Evolutionary conservation across 2,329 filamentous ascomycete genomes (phyloP).

Genomic region (Davidsoniella australis): DNA sequence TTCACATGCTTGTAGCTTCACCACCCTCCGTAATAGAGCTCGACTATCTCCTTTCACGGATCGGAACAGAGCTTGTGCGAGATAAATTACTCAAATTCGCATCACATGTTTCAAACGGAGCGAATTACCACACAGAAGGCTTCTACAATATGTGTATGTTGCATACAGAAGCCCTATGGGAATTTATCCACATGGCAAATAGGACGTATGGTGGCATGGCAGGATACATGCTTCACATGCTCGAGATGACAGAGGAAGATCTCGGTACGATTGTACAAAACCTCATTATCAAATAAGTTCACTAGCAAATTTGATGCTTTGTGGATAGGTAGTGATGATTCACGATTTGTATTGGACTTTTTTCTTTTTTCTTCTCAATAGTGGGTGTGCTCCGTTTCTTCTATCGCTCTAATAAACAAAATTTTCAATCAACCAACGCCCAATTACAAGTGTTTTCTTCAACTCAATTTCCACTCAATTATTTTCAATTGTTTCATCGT

Average conservation of each 20-base stretch:
- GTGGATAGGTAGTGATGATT: no score
- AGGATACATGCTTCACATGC: slow-evolving; percentile 26
- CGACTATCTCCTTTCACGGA: slow-evolving; percentile 37
- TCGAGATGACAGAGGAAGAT: slow-evolving; percentile 26
- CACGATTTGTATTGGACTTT: no score
- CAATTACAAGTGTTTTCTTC: no score
- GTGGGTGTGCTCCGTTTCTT: no score
- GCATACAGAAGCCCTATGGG: slow-evolving; percentile 27
- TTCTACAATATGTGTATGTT: slow-evolving; percentile 32
- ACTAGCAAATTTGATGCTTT: no score
- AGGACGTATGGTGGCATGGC: slow-evolving; percentile 31
- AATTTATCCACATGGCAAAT: slow-evolving; percentile 27
- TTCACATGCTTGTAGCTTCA: slow-evolving; percentile 34
- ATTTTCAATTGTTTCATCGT: no score
- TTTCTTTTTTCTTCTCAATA: no score
- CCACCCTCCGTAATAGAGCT: slow-evolving; percentile 24
- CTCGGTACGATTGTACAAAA: no score
- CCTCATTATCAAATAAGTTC: no score
- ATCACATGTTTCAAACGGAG: slow-evolving; percentile 21
- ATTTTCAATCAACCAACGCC: no score
- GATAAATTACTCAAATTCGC: slow-evolving; percentile 29
- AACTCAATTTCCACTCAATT: no score
- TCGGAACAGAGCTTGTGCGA: slow-evolving; percentile 34
- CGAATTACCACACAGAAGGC: slow-evolving; percentile 26
- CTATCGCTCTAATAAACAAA: no score